phyloP scores from a whole-genome alignment of 495 filamentous ascomycete species.

The Cenococcum geophilum region DNA sequence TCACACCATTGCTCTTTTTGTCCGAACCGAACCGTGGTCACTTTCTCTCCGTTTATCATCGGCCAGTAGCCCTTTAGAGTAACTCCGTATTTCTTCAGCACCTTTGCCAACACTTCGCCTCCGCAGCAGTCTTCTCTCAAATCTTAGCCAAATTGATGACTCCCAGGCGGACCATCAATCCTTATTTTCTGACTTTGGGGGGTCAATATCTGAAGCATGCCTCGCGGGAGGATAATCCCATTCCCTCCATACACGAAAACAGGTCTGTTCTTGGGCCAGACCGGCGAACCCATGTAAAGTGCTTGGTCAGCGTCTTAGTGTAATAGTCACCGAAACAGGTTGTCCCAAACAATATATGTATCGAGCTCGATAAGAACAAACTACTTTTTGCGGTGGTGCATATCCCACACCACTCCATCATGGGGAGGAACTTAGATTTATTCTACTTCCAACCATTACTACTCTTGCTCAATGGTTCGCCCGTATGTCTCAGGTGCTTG shows the following conservation, averaged over 20 bases:
- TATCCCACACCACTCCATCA: slow-evolving; percentile 51
- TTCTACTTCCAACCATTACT: slow-evolving; percentile 56
- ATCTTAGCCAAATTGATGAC: slow-evolving; percentile 24
- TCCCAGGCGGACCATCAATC: slow-evolving; percentile 14
- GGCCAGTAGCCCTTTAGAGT: slow-evolving; percentile 20
- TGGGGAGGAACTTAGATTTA: slow-evolving; percentile 66
- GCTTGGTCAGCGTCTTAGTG: slow-evolving; percentile 45
- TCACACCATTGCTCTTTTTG: slow-evolving; percentile 26
- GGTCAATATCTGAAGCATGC: slow-evolving; percentile 27
- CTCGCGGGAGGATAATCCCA: slow-evolving; percentile 24
- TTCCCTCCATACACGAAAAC: slow-evolving; percentile 30
- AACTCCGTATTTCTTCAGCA: slow-evolving; percentile 21
- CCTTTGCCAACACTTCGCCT: slow-evolving; percentile 26
- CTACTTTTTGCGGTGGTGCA: slow-evolving; percentile 52
- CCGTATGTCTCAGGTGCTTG: slow-evolving; percentile 44
- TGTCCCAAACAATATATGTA: slow-evolving; percentile 60
- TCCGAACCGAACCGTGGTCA: slow-evolving; percentile 14
- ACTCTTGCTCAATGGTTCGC: slow-evolving; percentile 31
- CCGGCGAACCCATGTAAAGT: slow-evolving; percentile 53
- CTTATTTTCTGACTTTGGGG: slow-evolving; percentile 13
- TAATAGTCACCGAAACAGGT: slow-evolving; percentile 51
- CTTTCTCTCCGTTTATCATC: slow-evolving; percentile 28
- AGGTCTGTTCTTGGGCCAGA: slow-evolving; percentile 37
- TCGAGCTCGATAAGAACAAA: slow-evolving; percentile 66
- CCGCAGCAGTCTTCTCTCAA: slow-evolving; percentile 24